Percentiles rank a stretch among this genome's conserved stretches.
Conservation (phyloP, 2,329 filamentous ascomycete genomes). For the Fusarium neocosmosporiellum region DNA sequence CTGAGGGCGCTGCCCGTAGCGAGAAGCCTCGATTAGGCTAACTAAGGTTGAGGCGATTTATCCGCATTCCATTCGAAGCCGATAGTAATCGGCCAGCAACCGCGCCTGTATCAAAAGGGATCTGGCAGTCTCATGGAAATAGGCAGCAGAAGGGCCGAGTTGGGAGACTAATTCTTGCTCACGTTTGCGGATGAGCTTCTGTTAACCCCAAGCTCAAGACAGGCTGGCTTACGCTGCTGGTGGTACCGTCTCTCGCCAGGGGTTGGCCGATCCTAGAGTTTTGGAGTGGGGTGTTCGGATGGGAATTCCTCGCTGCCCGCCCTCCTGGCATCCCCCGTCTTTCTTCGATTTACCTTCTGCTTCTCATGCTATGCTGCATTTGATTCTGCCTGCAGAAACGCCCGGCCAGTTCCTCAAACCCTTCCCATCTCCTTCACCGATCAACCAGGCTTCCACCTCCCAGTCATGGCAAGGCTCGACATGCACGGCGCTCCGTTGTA, state of each 20-base stretch:
- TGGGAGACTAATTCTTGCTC: neutral
- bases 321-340: slow-evolving; percentile 7
- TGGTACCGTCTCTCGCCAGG: slow-evolving; percentile 1
- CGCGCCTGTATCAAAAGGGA: neutral
- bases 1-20: slow-evolving; percentile 42
- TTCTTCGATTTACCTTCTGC: slow-evolving; percentile 11
- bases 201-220: slow-evolving; percentile 1
- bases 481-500: slow-evolving; percentile 1
- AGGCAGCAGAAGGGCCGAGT: neutral
- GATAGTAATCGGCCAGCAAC: neutral
- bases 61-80: slow-evolving; percentile 27
- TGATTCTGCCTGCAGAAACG: slow-evolving; percentile 36
- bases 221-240: neutral
- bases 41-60: slow-evolving; percentile 31
- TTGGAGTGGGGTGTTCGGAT: slow-evolving; percentile 19
- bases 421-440: slow-evolving; percentile 30
- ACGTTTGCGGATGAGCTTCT: neutral
- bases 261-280: slow-evolving; percentile 22
- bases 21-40: slow-evolving; percentile 12
- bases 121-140: neutral
- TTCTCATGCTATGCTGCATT: slow-evolving; percentile 35
- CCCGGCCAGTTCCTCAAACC: slow-evolving; percentile 6
- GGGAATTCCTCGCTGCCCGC: slow-evolving; percentile 3
- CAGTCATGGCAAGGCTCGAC: slow-evolving; percentile 9
- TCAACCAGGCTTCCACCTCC: slow-evolving; percentile 11